Evolutionary conservation across 2,329 filamentous ascomycete species (phyloP).

Genomic region (Fusarium sp.): DNA sequence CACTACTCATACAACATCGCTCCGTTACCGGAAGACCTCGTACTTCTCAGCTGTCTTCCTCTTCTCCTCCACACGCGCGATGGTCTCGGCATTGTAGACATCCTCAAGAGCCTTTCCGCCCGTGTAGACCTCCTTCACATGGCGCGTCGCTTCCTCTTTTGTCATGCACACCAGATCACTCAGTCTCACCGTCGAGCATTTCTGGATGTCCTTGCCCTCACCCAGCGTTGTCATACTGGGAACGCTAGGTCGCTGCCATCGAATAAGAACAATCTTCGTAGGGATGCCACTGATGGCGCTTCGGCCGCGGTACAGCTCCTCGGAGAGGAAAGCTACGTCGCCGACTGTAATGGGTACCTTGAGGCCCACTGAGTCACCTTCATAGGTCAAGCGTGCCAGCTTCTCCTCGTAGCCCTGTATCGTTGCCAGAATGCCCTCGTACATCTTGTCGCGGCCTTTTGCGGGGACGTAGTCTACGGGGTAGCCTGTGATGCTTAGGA

Average conservation of each 20-base stretch:
- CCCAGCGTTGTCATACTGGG: conserved; percentile 71
- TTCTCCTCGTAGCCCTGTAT: conserved; percentile 85
- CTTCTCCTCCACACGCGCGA: conserved; percentile 74
- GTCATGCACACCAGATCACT: conserved; percentile 89
- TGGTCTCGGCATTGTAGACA: conserved; percentile 75
- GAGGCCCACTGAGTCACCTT: conserved; percentile 68
- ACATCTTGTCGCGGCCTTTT: conserved; percentile 90
- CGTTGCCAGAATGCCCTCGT: conserved; percentile 81
- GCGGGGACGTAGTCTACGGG: conserved; percentile 84
- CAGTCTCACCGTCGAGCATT: conserved; percentile 74
- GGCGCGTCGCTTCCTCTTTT: conserved; percentile 83
- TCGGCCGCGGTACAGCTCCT: conserved; percentile 87
- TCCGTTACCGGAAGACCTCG: conserved; percentile 60
- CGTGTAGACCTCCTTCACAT: conserved; percentile 83
- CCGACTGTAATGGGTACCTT: conserved; percentile 80
- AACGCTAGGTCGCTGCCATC: conserved; percentile 77
- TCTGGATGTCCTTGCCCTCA: conserved; percentile 77
- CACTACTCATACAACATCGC: background rate
- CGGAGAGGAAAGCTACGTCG: conserved; percentile 88
- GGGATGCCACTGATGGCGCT: conserved; percentile 85
- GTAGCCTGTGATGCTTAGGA: conserved; percentile 83
- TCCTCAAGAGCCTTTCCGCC: conserved; percentile 74
- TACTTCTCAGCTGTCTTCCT: conserved; percentile 73
- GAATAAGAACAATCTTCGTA: conserved; percentile 80
- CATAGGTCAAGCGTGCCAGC: conserved; percentile 62